phyloP scores from a whole-genome alignment of 352 stramenopile species.

The Phytophthora tentaculata region DNA sequence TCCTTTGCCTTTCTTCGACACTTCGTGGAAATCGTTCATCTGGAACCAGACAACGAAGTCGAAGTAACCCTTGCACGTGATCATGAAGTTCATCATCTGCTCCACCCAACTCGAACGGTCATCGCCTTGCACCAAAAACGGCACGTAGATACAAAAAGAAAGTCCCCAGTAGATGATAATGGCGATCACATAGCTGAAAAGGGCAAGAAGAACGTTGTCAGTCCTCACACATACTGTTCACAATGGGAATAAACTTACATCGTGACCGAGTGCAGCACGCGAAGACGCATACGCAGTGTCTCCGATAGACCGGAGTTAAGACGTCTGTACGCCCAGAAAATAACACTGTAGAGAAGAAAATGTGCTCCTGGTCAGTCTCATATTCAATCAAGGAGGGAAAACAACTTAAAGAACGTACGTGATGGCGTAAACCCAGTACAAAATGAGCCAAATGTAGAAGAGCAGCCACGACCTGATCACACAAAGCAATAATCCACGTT shows the following conservation, averaged over 20 bases:
- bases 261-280: slow-evolving; percentile 87
- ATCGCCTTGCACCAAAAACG: slow-evolving; percentile 74
- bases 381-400: neutral
- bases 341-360: slow-evolving; percentile 48
- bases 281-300: slow-evolving; percentile 85
- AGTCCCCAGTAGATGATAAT: slow-evolving; percentile 92
- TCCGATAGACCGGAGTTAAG: slow-evolving; percentile 83
- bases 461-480: slow-evolving; percentile 73
- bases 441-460: slow-evolving; percentile 89
- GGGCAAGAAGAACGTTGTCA: neutral
- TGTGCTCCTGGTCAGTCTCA: slow-evolving; percentile 6
- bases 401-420: slow-evolving; percentile 42
- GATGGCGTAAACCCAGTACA: slow-evolving; percentile 88
- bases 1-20: slow-evolving; percentile 38
- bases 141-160: slow-evolving; percentile 87
- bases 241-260: slow-evolving; percentile 58
- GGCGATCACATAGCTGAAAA: slow-evolving; percentile 83
- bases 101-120: slow-evolving; percentile 53
- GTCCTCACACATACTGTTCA: too few species aligned
- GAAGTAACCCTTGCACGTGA: slow-evolving; percentile 91
- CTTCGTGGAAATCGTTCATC: slow-evolving; percentile 86
- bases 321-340: slow-evolving; percentile 85
- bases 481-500: slow-evolving; percentile 1
- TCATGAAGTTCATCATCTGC: slow-evolving; percentile 92
- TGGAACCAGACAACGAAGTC: slow-evolving; percentile 91